phyloP scores from a whole-genome alignment of 805 yeast species.

The Pichia kluyveri region DNA sequence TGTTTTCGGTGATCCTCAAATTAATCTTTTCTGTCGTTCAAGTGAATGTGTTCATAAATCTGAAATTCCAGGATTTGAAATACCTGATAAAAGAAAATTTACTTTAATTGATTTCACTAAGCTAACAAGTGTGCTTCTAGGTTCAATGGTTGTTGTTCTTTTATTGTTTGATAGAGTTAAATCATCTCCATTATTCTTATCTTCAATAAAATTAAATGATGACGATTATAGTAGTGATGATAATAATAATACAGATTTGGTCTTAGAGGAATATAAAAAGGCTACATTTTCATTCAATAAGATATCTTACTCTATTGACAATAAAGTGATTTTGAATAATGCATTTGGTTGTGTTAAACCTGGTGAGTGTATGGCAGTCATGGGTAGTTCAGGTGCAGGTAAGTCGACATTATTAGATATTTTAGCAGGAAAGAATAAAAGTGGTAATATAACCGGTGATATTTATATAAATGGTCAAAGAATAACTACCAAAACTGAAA shows the following conservation, averaged over 20 bases:
- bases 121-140: conserved; percentile 34
- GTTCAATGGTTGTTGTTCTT: conserved; percentile 33
- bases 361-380: conserved; percentile 84
- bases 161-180: conserved; percentile 40
- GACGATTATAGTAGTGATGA: conserved; percentile 25
- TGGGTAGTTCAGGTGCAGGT: conserved; percentile 99
- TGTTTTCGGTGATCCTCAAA: conserved; percentile 92
- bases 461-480: conserved; percentile 69
- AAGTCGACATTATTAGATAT: conserved; percentile 91
- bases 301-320: conserved; percentile 51
- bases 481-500: conserved; percentile 19
- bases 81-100: conserved; percentile 46
- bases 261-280: conserved; percentile 49
- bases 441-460: conserved; percentile 60
- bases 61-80: conserved; percentile 83
- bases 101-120: conserved; percentile 38
- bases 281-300: conserved; percentile 70
- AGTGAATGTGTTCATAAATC: conserved; percentile 91
- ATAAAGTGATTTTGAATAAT: conserved; percentile 45
- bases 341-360: conserved; percentile 76
- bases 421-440: conserved; percentile 78
- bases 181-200: conserved; percentile 52
- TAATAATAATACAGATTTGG: conserved; percentile 21
- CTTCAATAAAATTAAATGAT: conserved; percentile 17
- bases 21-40: conserved; percentile 69